Base-by-base conservation (phyloP, 768 basidiomycete genomes). In the Lactarius deliciosus region DNA sequence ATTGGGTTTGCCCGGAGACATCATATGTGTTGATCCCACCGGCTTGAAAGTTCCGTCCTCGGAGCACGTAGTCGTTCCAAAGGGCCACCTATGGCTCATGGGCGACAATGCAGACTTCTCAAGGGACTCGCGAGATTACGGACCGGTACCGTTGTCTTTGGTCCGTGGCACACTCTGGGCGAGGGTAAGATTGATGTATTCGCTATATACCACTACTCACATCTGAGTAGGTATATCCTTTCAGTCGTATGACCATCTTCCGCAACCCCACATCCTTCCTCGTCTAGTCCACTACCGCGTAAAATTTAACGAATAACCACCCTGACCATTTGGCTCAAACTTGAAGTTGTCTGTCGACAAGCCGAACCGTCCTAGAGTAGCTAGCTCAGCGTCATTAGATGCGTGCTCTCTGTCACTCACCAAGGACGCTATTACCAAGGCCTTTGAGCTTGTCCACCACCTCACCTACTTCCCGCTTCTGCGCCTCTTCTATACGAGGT, bases 281-380 rank as follows among this genome's bases (percentile, higher is more conserved):
- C 22, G 71, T 74, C 58, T 72, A 70, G 58, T 63, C 16, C 34
- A 41, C 81, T 75, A 88, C 72, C 75, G 83, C 55, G 79, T 80
- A 74, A 98, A 97, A 72, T 92, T 91, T 85, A 98, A 86, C 0
- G 90, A 91, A 79, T 98, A 98, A 0, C 96, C 94, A n/a, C 96
- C 96, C 68, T 94, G 88, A 7, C 89, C 92, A 69, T 96, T 96
- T 20, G 93, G 93, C 66, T 88, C 88, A 73, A 99, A 93, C 78
- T 98, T 91, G 83, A 98, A 98, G 78, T 96, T 98, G 74, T 98
- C 89, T 0, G 96, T 98, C 16, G 90, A 94, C 69, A 98, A 76
- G 20, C 97, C 96, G 74, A 98, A 98, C 67, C 91, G 92, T 3
- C 94, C 93, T 96, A 70, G 20, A 57, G 16, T 60, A 38, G 57